Evolutionary conservation across 768 basidiomycete genomes (phyloP), one percentile per base, ranked within the genome.

Genomic region (Lanmaoa rubissima): DNA sequence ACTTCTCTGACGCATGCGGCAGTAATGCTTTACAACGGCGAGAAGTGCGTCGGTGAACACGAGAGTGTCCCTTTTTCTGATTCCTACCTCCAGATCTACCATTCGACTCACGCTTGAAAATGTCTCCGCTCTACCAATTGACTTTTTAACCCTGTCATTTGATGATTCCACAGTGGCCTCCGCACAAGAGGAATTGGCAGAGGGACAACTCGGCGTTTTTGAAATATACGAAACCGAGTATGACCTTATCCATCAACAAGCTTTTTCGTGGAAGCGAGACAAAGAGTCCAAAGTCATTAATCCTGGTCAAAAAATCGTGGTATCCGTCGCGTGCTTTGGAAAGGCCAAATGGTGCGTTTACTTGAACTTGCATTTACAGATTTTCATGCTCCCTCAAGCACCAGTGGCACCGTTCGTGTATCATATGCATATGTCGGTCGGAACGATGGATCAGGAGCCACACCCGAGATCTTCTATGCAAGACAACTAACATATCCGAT

Each of bases 21-120:
- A 0, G 76, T 98, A 26, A 96, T 97, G 92, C 76, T 98, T 49
- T 98, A 96, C 66, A 84, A 96, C 47, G 97, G 97, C 35, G 97
- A 99, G 76, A 86, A 75, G 95, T 94, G 60, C 57, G 85, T 74
- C 7, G 5, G 16, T 36, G 53, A 28, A 24, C 26, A 60, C 21
- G 38, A 60, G 16, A 16, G 7, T 49, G 24, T 32, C 49, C 17
- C 5, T 26, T 47, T 54, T 32, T 39, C 48, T 54, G 50, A 52
- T 56, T 60, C 48, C 53, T 32, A 2, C 42, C 50, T 53, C 47
- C 44, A 98, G 96, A 67, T 90, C 92, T 2, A 83, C 77, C 6
- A 85, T 98, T 46, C 86, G 90, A 4, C 78, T 98, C 44, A 92
- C 90, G 1, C 75, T 98, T 6, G 96, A 98, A 71, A 98, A 98